phyloP scores from a whole-genome alignment of 1,284 basidiomycete species.

The Pyrrhoderma noxium region DNA sequence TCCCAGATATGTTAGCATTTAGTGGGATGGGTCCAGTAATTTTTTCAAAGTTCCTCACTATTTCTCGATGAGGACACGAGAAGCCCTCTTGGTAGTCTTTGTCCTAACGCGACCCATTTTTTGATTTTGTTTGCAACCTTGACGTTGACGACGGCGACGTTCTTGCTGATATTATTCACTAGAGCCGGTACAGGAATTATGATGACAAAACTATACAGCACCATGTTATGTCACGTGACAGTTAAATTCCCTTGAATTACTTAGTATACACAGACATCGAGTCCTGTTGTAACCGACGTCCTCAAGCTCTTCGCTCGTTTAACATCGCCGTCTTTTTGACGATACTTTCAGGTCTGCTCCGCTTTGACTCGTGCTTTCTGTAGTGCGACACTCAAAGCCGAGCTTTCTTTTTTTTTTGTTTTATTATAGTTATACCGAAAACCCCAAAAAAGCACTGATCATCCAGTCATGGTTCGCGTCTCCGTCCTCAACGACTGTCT shows the following conservation, averaged over 20 bases:
- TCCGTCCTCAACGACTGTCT: conserved; percentile 82
- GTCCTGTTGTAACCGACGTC: conserved; percentile 21
- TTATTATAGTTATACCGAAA: too few relatives aligned
- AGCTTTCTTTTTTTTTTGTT: conserved; percentile 35
- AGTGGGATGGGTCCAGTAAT: too few relatives aligned
- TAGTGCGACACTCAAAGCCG: conserved; percentile 77
- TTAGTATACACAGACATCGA: conserved; percentile 11
- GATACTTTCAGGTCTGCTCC: conserved; percentile 24
- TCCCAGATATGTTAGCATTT: conserved; percentile 21
- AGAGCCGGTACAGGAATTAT: neutral
- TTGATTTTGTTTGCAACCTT: conserved; percentile 2
- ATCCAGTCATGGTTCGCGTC: conserved; percentile 67
- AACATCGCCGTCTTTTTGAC: conserved; percentile 16
- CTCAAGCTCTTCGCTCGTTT: neutral
- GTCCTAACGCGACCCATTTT: conserved; percentile 93
- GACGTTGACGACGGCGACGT: conserved; percentile 5
- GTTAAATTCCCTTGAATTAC: conserved; percentile 18
- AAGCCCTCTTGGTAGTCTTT: conserved; percentile 99
- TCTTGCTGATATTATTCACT: neutral
- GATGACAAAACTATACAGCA: conserved; percentile 14
- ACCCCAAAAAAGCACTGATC: too few relatives aligned
- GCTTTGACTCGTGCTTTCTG: conserved; percentile 73
- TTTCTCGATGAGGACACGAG: conserved; percentile 99
- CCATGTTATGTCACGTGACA: conserved; percentile 14
- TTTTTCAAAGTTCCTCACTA: conserved; percentile 54